Conservation (phyloP, 2,329 filamentous ascomycete species). For the Pseudocercospora cruenta region DNA sequence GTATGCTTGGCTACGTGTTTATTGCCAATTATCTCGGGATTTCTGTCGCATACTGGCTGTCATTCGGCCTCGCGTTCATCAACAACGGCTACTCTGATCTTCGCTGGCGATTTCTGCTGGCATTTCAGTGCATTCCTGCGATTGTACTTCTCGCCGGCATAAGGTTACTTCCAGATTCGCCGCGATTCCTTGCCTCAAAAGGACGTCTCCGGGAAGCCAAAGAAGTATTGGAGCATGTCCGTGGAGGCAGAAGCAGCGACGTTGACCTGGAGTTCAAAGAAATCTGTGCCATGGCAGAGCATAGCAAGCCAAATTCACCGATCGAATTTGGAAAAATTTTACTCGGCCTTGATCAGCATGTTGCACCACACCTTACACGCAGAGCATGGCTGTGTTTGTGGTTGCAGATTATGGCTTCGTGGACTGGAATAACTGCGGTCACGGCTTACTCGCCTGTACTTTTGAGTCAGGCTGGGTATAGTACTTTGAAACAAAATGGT, state of each 20-base stretch:
- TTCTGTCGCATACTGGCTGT: constrained; percentile 33
- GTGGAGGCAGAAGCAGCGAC: neutral
- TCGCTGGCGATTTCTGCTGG: constrained; percentile 34
- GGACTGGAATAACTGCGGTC: constrained; percentile 37
- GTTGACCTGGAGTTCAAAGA: constrained; percentile 9
- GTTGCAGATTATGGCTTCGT: constrained; percentile 27
- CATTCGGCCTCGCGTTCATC: constrained; percentile 30
- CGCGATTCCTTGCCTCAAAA: constrained; percentile 11
- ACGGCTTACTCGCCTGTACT: constrained; percentile 34
- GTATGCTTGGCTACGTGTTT: constrained; percentile 42
- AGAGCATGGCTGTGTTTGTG: constrained; percentile 26
- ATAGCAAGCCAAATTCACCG: constrained; percentile 4
- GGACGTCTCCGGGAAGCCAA: neutral
- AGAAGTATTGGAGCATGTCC: constrained; percentile 4
- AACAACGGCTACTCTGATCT: constrained; percentile 29
- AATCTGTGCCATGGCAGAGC: constrained; percentile 8
- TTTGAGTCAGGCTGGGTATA: constrained; percentile 35
- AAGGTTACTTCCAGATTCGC: constrained; percentile 15
- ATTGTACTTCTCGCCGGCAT: constrained; percentile 42
- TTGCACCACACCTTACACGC: constrained; percentile 4
- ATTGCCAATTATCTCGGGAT: constrained; percentile 39
- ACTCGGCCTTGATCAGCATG: constrained; percentile 2
- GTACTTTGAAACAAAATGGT: constrained; percentile 7
- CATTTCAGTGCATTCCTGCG: constrained; percentile 49
- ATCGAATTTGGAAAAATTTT: constrained; percentile 1